Base-by-base conservation (phyloP, 2,329 filamentous ascomycete species). In the Microcyclospora tardicrescens region DNA sequence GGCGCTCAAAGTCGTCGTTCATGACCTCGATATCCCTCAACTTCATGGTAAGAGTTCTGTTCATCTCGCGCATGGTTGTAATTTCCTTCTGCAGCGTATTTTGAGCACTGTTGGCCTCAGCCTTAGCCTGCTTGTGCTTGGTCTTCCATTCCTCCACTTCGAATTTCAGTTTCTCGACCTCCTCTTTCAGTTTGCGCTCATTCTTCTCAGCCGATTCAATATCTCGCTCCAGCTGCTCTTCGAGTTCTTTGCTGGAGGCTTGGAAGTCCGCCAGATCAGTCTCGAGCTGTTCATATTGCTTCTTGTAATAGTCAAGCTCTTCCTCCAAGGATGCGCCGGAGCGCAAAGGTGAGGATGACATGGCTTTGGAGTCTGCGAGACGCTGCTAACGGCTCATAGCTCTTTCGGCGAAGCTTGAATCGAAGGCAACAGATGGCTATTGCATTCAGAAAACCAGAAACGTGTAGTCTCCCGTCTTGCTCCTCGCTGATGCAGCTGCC, bases 101-200 rank as follows among this genome's bases (percentile, higher is more conserved):
- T 57, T 96, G 91, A 39, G 84, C 86, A 37, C 76, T 66, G 59
- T 81, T 89, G 32, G 84, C 81, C 64, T 98, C 91, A 32, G 75
- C 66, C 61, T 96, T 96, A 46, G 87, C 82, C 60, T 96, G 86
- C 61, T 86, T 94, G 71, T 93, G 93, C 71, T 96, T 98, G 50
- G 82, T 86, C 79, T 96, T 96, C 91, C 91, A 98, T 64, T 98
- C 91, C 42, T 96, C 86, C 1, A 91, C 87, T 61, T 96, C 87
- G 56, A 85, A 98, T 36, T 73, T 77, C 46, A 93, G 62, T 29
- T 71, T 73, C 61, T 96, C 89, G 1, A 84, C 81, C 66, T 89
- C 93, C 61, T 93, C 81, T 60, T 87, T 80, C 51, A 95, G 64
- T 47, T 78, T 70, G 46, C 86, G 75, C 65, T 96, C 89, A 53